Base-by-base conservation (phyloP, 2,329 filamentous ascomycete genomes). In the Fusarium setosum region DNA sequence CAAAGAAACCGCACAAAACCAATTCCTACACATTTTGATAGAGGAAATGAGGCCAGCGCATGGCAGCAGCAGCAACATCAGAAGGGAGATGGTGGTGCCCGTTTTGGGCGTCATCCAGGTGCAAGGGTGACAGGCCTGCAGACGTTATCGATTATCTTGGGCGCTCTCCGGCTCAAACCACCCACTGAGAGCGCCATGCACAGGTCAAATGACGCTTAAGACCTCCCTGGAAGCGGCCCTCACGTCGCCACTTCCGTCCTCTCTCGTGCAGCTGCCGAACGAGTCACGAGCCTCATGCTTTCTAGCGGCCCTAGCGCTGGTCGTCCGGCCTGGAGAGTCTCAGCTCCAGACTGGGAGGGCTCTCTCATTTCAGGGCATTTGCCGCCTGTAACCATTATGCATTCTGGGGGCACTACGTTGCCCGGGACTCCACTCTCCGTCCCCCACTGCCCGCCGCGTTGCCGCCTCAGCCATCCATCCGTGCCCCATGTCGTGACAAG, bases 401-500 rank as follows among this genome's bases (percentile, higher is more conserved):
- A 26, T 21, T n/a, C 26, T 29, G 26, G 26, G 26, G 8, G 26
- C 26, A 21, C 13, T 40, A 38, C 13, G 11, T 9, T 24, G 21
- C 29, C 53, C 35, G 31, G 40, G 37, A 42, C 59, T 45, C 21
- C 42, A 50, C 56, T 45, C 47, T 40, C 47, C 49, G 37, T 29
- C 49, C 62, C 54, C 64, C 61, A 61, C 56, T 49, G 34, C 48
- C 45, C 65, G 50, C 56, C 55, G 47, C 54, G 59, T 61, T 70
- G 66, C 68, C 67, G 67, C 63, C 67, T 70, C 59, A 70, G 67
- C 67, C 67, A 71, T 70, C 55, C 37, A 66, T 67, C 47, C 65
- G 53, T 62, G 53, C 38, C 61, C 61, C 44, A 59, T 65, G 65
- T 56, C 57, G 59, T 67, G 63, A 67, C 63, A 47, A 47, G 65